These are phyloP conservation scores for Trichocladium antarcticum DNA, from an alignment of 495 filamentous ascomycete species.

Conservation along the genomic window DNA sequence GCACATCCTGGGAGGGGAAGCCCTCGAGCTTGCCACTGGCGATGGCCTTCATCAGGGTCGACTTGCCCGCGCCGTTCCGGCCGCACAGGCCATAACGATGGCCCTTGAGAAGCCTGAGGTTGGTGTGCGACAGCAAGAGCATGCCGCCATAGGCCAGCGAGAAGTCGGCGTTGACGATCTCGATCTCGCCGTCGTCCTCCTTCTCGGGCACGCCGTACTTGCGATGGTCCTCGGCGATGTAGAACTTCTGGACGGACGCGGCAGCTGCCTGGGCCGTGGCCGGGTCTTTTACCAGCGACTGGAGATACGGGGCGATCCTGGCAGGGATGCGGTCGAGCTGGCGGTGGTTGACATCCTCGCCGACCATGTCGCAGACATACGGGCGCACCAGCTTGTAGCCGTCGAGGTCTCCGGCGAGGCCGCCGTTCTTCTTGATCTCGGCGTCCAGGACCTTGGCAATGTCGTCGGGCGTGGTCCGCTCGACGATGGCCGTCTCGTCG, in stretches of 20 bases:
- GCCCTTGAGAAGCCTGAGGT: constrained; percentile 84
- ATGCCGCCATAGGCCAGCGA: constrained; percentile 97
- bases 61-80: constrained; percentile 95
- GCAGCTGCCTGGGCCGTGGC: constrained; percentile 49
- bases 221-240: constrained; percentile 69
- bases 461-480: constrained; percentile 60
- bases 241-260: constrained; percentile 55
- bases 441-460: constrained; percentile 62
- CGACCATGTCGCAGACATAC: constrained; percentile 77
- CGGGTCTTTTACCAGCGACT: constrained; percentile 44
- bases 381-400: constrained; percentile 55
- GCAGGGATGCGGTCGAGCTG: constrained; percentile 58
- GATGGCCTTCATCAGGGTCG: constrained; percentile 94
- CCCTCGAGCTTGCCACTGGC: constrained; percentile 92
- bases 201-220: constrained; percentile 77
- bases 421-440: constrained; percentile 59
- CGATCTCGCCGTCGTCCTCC: constrained; percentile 70
- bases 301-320: constrained; percentile 62
- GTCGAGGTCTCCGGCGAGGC: constrained; percentile 49
- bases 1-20: constrained; percentile 80
- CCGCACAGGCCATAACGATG: constrained; percentile 96
- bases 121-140: constrained; percentile 93
- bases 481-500: constrained; percentile 51
- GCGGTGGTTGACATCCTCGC: constrained; percentile 79
- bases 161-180: constrained; percentile 97